Evolutionary conservation across 305 asterid species (phyloP), one percentile per base, ranked within the genome.

Genomic region (Rubia tinctorum): DNA sequence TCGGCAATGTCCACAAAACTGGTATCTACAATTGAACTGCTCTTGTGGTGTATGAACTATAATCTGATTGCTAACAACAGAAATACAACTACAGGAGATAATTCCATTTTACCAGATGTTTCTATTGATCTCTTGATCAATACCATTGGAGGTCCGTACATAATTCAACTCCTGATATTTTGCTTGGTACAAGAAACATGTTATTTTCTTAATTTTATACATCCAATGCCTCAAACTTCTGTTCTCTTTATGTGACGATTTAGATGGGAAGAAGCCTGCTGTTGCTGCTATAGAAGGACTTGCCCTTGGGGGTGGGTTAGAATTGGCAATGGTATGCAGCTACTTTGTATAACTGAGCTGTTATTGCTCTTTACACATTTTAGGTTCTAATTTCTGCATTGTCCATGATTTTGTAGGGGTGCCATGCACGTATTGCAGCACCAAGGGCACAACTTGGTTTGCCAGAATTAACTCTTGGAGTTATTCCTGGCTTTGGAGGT

Each of bases 291-390:
- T 95, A 59, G 96, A 84, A 82, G 99, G 99, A 73, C 96, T 92
- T 80, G 97, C 97, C 63, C 96, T 95, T 75, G 99, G 99, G 73
- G 99, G 99, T 78, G 99, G 97, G 78, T 79, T 95, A 81, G 99
- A 95, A 81, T 71, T 95, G 75, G 95, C 96, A 79, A 74, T 95
- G 99, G 99, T 95, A 73, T 42, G 95, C 76, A 69, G 53, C 76
- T 73, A 68, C 68, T 70, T 18, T 66, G 25, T 53, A 62, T 9
- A 59, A 65, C 59, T 4, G 47, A 7, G 23, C 37, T 59, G n/a
- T n/a, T 30, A 30, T 45, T 67, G 22, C 45, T 0, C 68, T 43
- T 37, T 15, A 27, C 6, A 13, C 8, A 60, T 37, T 14, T 40
- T 37, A 66, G 8, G 51, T 25, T 58, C 61, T 14, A 25, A 7